Conservation (phyloP, 1,139 yeast species). For the Protomyces inouyei region DNA sequence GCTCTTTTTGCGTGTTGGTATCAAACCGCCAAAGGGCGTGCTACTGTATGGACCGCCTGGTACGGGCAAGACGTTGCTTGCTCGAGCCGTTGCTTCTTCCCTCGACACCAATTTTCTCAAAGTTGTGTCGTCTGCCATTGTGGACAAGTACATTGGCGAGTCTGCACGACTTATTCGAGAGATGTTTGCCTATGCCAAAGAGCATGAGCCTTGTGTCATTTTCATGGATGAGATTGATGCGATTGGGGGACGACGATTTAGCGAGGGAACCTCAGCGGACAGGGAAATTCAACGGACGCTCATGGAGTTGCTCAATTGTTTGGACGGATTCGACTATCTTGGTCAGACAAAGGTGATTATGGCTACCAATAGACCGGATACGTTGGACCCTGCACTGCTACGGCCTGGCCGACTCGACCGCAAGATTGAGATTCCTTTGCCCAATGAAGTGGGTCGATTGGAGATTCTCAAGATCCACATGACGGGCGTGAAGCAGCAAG, state of each 20-base stretch:
- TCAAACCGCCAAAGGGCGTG: conserved; percentile 97
- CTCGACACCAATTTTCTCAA: conserved; percentile 97
- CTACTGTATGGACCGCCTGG: conserved; percentile 98
- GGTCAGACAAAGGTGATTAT: conserved; percentile 97
- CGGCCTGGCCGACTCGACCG: conserved; percentile 98
- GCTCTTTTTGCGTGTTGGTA: conserved; percentile 89
- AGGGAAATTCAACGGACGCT: conserved; percentile 97
- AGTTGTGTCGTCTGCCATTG: conserved; percentile 97
- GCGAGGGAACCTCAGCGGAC: conserved; percentile 98
- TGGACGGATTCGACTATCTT: conserved; percentile 97
- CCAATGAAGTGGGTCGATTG: conserved; percentile 93
- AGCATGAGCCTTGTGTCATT: conserved; percentile 97
- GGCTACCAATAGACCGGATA: conserved; percentile 99
- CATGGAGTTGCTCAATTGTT: conserved; percentile 95
- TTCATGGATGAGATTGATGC: conserved; percentile 99
- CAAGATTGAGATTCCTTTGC: conserved; percentile 91
- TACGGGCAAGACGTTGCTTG: conserved; percentile 91
- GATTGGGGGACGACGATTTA: conserved; percentile 96
- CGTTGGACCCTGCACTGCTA: conserved; percentile 95
- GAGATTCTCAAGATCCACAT: conserved; percentile 95
- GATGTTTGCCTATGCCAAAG: conserved; percentile 97
- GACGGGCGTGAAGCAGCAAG: conserved; percentile 76
- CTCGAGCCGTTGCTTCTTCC: conserved; percentile 98
- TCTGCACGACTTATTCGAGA: conserved; percentile 95
- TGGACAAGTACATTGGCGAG: conserved; percentile 97